Evolutionary conservation across 192 early-diverging fungal species (phyloP).

Genomic region (Martensiomyces pterosporus): DNA sequence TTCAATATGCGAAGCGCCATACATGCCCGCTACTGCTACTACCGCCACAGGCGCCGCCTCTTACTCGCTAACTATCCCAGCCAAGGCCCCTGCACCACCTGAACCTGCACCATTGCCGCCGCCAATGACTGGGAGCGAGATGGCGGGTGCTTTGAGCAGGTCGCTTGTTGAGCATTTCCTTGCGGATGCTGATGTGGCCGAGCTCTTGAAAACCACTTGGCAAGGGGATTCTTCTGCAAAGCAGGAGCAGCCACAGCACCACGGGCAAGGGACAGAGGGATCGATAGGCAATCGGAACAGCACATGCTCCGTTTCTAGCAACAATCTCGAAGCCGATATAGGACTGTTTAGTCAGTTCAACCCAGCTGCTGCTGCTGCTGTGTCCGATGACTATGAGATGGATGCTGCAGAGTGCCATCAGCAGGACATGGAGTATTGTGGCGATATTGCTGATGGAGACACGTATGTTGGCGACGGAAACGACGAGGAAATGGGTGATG

Average conservation of each 20-base stretch:
- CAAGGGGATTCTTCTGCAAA: too few species aligned
- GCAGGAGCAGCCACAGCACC: too few species aligned
- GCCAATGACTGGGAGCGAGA: neutral
- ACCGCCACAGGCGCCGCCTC: neutral
- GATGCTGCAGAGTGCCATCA: slow-evolving; percentile 3
- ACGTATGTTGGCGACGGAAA: slow-evolving; percentile 4
- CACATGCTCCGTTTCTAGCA: too few species aligned
- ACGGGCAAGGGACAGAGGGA: too few species aligned
- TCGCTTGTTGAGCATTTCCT: slow-evolving; percentile 30
- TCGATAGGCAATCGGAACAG: too few species aligned
- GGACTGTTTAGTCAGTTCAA: too few species aligned
- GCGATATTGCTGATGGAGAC: slow-evolving; percentile 1
- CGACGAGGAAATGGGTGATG: slow-evolving; percentile 10
- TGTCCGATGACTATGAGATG: too few species aligned
- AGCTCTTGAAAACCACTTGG: slow-evolving; percentile 26
- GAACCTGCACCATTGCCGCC: too few species aligned
- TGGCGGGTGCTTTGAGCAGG: slow-evolving; percentile 6
- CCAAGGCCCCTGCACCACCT: too few species aligned
- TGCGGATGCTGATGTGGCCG: slow-evolving; percentile 15
- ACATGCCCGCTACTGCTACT: neutral
- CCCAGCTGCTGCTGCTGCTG: too few species aligned
- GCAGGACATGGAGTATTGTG: neutral
- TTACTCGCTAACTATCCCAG: neutral
- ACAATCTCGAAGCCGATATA: too few species aligned
- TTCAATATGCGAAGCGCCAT: neutral